These are phyloP conservation scores for Talaromyces liani DNA, from an alignment of 495 filamentous ascomycete species.

Conservation along the genomic window DNA sequence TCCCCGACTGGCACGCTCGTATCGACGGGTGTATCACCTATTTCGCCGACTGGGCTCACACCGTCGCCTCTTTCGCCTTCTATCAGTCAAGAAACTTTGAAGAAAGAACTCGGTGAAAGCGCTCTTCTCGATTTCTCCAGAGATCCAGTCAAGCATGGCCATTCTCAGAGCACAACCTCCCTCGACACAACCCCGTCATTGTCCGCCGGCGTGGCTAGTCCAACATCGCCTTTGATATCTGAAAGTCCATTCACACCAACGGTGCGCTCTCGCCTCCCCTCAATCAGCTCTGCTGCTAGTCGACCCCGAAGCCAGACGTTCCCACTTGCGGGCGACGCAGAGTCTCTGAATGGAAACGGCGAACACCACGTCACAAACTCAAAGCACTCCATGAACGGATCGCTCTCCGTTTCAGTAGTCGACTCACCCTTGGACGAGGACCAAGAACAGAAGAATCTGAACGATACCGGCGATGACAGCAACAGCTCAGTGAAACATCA, in stretches of 20 bases:
- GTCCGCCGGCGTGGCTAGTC: conserved; percentile 70
- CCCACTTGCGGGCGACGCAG: conserved; percentile 64
- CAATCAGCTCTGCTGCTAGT: conserved; percentile 46
- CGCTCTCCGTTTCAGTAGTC: conserved; percentile 54
- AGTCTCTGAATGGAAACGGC: conserved; percentile 53
- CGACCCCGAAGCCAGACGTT: conserved; percentile 90
- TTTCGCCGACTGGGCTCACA: conserved; percentile 54
- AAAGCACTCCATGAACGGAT: conserved; percentile 47
- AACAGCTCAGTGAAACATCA: conserved; percentile 36
- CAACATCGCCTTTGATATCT: conserved; percentile 77
- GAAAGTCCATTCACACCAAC: conserved; percentile 64
- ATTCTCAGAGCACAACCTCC: conserved; percentile 52
- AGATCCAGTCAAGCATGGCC: conserved; percentile 44
- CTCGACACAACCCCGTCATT: conserved; percentile 57
- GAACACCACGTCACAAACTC: conserved; percentile 45
- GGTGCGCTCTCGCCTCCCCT: conserved; percentile 55
- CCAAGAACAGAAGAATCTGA: not conserved
- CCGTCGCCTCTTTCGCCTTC: conserved; percentile 60
- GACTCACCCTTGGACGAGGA: conserved; percentile 62
- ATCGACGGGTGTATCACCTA: conserved; percentile 59
- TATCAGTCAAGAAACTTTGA: conserved; percentile 59
- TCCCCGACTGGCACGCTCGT: conserved; percentile 37
- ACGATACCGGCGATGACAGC: conserved; percentile 17
- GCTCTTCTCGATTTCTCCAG: conserved; percentile 40
- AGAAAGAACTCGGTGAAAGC: conserved; percentile 41